Evolutionary conservation across 176 grass and related monocot genomes (phyloP).

Genomic region (Ampelocalamus luodianensis): DNA sequence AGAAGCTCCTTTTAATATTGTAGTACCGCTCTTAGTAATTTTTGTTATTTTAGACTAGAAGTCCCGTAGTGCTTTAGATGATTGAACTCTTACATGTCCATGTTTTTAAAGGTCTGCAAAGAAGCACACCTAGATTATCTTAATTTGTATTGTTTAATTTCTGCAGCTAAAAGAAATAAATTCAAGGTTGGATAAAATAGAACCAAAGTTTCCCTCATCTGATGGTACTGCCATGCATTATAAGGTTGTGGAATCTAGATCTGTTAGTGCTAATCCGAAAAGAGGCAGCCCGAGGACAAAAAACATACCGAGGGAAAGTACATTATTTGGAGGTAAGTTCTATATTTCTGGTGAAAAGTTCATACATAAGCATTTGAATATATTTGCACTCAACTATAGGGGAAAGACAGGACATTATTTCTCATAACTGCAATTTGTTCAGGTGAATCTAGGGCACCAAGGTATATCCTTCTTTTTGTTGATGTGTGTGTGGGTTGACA

Average conservation of each 20-base stretch:
- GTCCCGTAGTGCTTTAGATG: slow-evolving; percentile 1
- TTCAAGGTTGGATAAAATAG: slow-evolving; percentile 78
- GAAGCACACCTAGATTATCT: slow-evolving; percentile 1
- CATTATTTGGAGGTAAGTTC: slow-evolving; percentile 72
- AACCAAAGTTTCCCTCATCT: slow-evolving; percentile 74
- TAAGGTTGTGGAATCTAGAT: slow-evolving; percentile 62
- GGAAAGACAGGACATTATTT: background rate
- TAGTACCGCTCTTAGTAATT: slow-evolving; percentile 16
- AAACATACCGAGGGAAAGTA: slow-evolving; percentile 61
- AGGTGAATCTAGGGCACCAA: background rate
- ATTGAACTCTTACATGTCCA: slow-evolving; percentile 21
- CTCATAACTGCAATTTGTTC: slow-evolving; percentile 14
- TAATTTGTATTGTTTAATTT: slow-evolving; percentile 45
- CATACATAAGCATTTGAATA: background rate
- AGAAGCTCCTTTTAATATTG: slow-evolving; percentile 13
- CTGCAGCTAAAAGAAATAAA: slow-evolving; percentile 96
- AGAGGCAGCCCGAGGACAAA: slow-evolving; percentile 82
- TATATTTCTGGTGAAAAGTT: background rate
- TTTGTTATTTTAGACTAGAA: slow-evolving; percentile 8
- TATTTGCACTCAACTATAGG: slow-evolving; percentile 29
- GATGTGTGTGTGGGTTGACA: background rate
- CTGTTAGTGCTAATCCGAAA: slow-evolving; percentile 76
- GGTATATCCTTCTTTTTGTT: slow-evolving; percentile 5
- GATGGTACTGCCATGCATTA: slow-evolving; percentile 54
- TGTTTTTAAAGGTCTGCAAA: slow-evolving; percentile 17